A percentile compares a stretch with the other conserved stretches of the same genome.
These are phyloP conservation scores for Colletotrichum destructivum DNA, from an alignment of 2,329 filamentous ascomycete genomes.

Conservation along the genomic window DNA sequence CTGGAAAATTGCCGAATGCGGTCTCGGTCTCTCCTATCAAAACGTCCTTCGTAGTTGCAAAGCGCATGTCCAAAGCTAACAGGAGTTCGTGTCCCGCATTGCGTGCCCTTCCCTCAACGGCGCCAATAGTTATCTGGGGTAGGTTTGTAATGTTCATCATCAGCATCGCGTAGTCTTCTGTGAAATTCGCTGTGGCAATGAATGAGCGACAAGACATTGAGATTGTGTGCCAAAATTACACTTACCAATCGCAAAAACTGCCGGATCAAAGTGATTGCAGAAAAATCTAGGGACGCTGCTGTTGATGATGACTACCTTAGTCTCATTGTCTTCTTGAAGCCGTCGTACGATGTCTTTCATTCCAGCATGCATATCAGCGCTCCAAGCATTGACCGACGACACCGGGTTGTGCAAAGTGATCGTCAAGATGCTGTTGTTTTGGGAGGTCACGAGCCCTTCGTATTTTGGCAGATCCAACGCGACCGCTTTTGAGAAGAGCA, in stretches of 20 bases:
- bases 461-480: slow-evolving; percentile 9
- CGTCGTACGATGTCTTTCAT: neutral
- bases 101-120: slow-evolving; percentile 8
- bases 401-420: slow-evolving; percentile 3
- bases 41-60: neutral
- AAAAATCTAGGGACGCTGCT: slow-evolving; percentile 14
- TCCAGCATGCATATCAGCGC: slow-evolving; percentile 4
- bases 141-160: slow-evolving; percentile 8
- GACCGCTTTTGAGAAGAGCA: neutral
- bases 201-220: neutral
- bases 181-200: neutral
- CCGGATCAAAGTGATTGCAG: slow-evolving; percentile 3
- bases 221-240: too few relatives aligned
- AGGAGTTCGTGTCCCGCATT: slow-evolving; percentile 12
- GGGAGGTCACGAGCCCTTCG: neutral
- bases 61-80: slow-evolving; percentile 16
- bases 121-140: slow-evolving; percentile 15
- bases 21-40: slow-evolving; percentile 9
- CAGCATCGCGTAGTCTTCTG: neutral
- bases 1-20: slow-evolving; percentile 3
- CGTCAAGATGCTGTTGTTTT: neutral
- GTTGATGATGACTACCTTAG: slow-evolving; percentile 18
- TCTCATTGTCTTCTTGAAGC: slow-evolving; percentile 10
- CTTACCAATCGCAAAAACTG: neutral
- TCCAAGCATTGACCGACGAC: slow-evolving; percentile 13